Percentiles rank a stretch among this genome's conserved stretches.
Conservation (phyloP, 78 protist genomes). For the Emiliania huxleyi region DNA sequence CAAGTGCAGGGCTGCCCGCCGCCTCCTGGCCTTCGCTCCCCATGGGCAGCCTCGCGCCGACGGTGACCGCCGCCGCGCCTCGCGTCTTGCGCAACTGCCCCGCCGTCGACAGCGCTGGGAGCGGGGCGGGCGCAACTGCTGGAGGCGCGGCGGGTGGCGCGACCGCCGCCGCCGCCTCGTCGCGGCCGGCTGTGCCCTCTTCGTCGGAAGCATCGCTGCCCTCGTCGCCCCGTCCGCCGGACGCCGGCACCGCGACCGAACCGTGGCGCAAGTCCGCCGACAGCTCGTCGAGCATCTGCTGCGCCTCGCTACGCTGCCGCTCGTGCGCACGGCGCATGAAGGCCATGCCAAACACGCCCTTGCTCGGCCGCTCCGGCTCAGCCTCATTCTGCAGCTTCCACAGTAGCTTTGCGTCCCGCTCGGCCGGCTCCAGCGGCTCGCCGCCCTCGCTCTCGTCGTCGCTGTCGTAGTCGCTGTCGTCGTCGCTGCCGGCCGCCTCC, state of each 20-base stretch:
- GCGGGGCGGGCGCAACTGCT: too few relatives aligned
- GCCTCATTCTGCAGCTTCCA: neutral
- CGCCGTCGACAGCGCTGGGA: too few relatives aligned
- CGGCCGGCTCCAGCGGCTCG: neutral
- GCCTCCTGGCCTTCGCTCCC: too few relatives aligned
- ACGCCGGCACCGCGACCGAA: too few relatives aligned
- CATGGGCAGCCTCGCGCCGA: too few relatives aligned
- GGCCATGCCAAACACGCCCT: neutral
- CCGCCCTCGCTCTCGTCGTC: neutral
- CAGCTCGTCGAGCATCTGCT: neutral
- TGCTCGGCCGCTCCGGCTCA: neutral
- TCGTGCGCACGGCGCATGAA: constrained; percentile 3
- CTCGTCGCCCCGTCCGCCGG: neutral
- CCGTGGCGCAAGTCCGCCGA: neutral
- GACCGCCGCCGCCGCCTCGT: neutral
- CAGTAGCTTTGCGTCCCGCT: neutral
- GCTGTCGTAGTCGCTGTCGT: neutral
- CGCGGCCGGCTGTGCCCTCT: neutral
- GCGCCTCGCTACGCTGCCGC: neutral
- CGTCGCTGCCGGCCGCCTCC: neutral
- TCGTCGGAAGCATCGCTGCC: neutral
- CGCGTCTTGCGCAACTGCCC: too few relatives aligned
- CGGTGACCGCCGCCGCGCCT: too few relatives aligned
- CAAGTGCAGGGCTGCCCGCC: too few relatives aligned
- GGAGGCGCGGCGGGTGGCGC: too few relatives aligned